Evolutionary conservation across 352 stramenopile species (phyloP).

Genomic region (Phytophthora cactorum): DNA sequence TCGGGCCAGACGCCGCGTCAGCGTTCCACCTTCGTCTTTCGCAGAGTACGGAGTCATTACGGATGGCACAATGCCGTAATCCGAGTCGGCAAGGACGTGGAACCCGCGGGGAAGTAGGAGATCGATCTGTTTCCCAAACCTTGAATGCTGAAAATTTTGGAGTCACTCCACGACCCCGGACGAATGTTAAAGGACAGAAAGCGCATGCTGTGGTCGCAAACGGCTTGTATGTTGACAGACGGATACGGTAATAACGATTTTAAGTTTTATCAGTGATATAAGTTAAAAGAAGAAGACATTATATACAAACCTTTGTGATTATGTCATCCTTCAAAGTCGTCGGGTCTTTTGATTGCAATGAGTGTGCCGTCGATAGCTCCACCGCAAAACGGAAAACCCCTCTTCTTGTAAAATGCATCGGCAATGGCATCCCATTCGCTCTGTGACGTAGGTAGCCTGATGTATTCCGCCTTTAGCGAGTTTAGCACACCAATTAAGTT

Average conservation of each 20-base stretch:
- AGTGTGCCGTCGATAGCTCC: background rate
- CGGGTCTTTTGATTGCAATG: background rate
- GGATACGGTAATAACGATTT: background rate
- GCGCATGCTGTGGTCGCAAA: background rate
- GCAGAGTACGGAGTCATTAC: background rate
- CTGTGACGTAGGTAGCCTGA: background rate
- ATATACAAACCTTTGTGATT: background rate
- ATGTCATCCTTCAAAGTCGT: slow-evolving; percentile 1
- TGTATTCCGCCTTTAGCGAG: background rate
- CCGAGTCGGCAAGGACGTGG: background rate
- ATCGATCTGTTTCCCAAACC: background rate
- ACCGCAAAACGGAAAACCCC: background rate
- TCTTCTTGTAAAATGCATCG: background rate
- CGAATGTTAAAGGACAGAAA: background rate
- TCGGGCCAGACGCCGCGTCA: background rate
- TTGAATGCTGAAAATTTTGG: background rate
- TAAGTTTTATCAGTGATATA: background rate
- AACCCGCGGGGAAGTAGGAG: background rate
- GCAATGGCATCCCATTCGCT: background rate
- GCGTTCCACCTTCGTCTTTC: background rate
- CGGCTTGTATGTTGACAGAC: background rate
- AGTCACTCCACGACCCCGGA: background rate
- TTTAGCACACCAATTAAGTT: background rate
- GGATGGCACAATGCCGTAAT: background rate
- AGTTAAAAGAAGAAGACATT: background rate